Percentiles rank a stretch among this genome's conserved stretches.
These are phyloP conservation scores for Globisporangium abappressorium DNA, from an alignment of 352 stramenopile genomes.

Conservation along the genomic window DNA sequence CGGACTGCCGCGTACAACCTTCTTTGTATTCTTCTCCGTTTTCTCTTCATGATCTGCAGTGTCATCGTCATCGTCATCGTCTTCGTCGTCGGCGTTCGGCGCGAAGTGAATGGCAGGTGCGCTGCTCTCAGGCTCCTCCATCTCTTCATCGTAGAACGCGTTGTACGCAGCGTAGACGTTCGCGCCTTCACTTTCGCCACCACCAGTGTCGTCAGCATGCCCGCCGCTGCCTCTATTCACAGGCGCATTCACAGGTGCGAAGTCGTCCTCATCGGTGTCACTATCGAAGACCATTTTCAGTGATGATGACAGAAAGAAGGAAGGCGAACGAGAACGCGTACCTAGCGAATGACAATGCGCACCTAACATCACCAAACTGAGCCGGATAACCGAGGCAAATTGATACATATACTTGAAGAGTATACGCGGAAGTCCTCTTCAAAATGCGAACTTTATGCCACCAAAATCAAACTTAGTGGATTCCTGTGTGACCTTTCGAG, in stretches of 20 bases:
- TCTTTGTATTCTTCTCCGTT: not conserved
- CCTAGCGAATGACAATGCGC: not conserved
- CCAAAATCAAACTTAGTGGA: not conserved
- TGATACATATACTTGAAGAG: not conserved
- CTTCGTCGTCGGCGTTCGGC: not conserved
- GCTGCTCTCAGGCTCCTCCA: not conserved
- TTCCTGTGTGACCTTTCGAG: slow-evolving; percentile 2
- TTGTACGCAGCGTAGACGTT: slow-evolving; percentile 19
- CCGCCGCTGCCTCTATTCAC: not conserved
- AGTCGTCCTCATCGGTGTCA: slow-evolving; percentile 10
- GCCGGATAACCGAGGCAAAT: not conserved
- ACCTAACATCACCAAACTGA: not conserved
- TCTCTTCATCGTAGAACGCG: slow-evolving; percentile 19
- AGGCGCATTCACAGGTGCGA: not conserved
- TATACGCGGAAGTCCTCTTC: not conserved
- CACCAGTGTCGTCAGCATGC: not conserved
- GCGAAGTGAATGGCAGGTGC: not conserved
- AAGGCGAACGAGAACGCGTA: not conserved
- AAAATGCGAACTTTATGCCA: not conserved
- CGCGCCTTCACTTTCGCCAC: not conserved
- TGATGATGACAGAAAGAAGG: not conserved
- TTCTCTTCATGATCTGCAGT: not conserved
- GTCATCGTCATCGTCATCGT: not conserved
- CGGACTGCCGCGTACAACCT: too few relatives aligned
- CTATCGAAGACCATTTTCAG: slow-evolving; percentile 4